Percentiles rank a stretch among this genome's conserved stretches.
phyloP scores from a whole-genome alignment of 441 rosid genomes.

The Rhodomyrtus psidioides region DNA sequence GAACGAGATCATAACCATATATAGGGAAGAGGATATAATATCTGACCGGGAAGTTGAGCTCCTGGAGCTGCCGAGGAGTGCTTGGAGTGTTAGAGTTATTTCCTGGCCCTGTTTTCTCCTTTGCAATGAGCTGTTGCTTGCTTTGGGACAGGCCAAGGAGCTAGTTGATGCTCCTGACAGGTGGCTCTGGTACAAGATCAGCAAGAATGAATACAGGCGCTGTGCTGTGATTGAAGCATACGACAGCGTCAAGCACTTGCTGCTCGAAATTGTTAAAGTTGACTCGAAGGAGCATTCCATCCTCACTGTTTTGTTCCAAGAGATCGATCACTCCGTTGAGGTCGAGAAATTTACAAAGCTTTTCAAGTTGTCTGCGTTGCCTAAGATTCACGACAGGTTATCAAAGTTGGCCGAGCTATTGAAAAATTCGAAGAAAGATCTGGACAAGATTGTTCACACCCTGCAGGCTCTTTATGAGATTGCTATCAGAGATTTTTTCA shows the following conservation, averaged over 20 bases:
- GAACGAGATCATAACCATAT: constrained; percentile 8
- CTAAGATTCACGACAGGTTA: constrained; percentile 3
- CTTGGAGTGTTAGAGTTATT: constrained; percentile 7
- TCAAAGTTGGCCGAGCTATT: not conserved
- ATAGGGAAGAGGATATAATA: constrained; percentile 10
- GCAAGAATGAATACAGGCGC: constrained; percentile 7
- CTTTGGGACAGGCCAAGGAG: constrained; percentile 8
- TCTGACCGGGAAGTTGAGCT: constrained; percentile 10
- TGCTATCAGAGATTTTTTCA: constrained; percentile 2
- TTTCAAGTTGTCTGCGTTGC: constrained; percentile 7
- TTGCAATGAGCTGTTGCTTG: constrained; percentile 15
- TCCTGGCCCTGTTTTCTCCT: constrained; percentile 15
- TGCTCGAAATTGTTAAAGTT: constrained; percentile 4
- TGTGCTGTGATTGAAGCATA: constrained; percentile 8
- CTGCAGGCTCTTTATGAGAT: constrained; percentile 11
- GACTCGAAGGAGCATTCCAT: constrained; percentile 5
- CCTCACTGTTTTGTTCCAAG: constrained; percentile 6
- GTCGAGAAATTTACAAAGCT: constrained; percentile 7
- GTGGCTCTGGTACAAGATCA: constrained; percentile 7
- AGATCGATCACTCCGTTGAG: constrained; percentile 2
- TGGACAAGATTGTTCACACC: not conserved
- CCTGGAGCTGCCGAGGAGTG: constrained; percentile 5
- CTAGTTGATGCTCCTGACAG: constrained; percentile 4
- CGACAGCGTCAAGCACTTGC: constrained; percentile 6
- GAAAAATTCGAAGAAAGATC: constrained; percentile 1